Evolutionary conservation across 2,329 filamentous ascomycete genomes (phyloP).

Genomic region (Penicillium palitans): DNA sequence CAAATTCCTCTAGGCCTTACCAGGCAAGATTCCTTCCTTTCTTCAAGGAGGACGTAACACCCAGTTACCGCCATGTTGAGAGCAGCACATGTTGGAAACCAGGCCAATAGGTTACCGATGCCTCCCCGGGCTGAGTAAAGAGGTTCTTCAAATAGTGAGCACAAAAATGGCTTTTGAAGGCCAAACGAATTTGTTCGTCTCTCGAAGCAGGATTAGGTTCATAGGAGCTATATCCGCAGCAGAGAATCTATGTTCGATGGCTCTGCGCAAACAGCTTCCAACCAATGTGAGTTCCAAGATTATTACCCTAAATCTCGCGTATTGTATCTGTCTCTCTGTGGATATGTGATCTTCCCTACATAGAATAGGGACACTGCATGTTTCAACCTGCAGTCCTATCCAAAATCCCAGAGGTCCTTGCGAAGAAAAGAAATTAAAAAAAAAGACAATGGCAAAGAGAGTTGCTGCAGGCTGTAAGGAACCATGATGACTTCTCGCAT

Average conservation of each 20-base stretch:
- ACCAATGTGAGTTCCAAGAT: not conserved
- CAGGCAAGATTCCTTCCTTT: not conserved
- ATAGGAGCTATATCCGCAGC: not conserved
- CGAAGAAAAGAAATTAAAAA: not conserved
- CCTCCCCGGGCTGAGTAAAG: not conserved
- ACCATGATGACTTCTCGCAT: not conserved
- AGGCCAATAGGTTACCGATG: not conserved
- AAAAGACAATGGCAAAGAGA: not conserved
- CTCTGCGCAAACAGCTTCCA: not conserved
- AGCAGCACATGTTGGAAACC: not conserved
- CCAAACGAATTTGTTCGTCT: not conserved
- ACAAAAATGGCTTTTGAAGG: too few species aligned
- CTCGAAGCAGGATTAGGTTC: too few species aligned
- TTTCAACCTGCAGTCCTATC: not conserved
- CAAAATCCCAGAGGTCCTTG: not conserved
- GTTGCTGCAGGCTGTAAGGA: not conserved
- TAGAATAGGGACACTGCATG: not conserved
- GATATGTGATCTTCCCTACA: not conserved
- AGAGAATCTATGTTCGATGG: not conserved
- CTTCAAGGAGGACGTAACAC: not conserved
- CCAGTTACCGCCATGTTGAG: not conserved
- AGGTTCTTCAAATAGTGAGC: not conserved
- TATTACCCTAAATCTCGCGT: not conserved
- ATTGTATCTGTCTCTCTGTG: not conserved
- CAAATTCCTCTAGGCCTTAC: not conserved